Base-by-base conservation (phyloP, 75 land plant species). In the Cunninghamia lanceolata region DNA sequence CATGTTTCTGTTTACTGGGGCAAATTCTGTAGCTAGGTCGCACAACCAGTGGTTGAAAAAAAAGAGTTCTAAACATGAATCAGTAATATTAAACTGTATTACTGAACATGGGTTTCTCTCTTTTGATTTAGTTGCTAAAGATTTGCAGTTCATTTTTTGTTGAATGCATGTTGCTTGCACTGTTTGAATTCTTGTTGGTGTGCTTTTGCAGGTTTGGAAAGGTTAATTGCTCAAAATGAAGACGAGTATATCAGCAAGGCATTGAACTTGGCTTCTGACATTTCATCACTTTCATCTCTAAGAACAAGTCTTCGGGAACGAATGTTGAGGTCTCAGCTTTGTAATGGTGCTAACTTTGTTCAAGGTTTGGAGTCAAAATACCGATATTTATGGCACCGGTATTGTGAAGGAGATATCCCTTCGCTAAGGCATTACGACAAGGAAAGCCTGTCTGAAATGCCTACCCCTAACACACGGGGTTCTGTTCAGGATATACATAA, bases 211-310 rank as follows among this genome's bases (percentile, higher is more conserved):
- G 99, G 97, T 8, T 88, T 96, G 84, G 89, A 86, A 47, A 86
- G 88, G 28, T 86, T 98, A 56, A 87, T 98, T 82, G 97, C 96
- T 30, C 91, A 89, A 88, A 95, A 91, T 56, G 99, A 98, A 88
- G 96, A 96, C 30, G 99, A 96, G 78, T 98, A 98, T 88, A 92
- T 98, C 32, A 86, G 88, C 82, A 85, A 92, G 85, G 99, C 99
- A 40, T 52, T 98, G 63, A 87, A 98, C 10, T 83, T 98, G 82
- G 99, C 97, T 43, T 93, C 95, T 50, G 95, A 96, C 83, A 70
- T 92, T 30, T 35, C 93, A 25, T 86, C 91, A 35, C 97, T 98
- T 28, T 81, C 93, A 50, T 88, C 89, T n/a, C 89, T 95, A 56
- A 93, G 97, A 74, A 88, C 87, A 88, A 90, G 88, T n/a, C 94